Evolutionary conservation across 1,139 yeast genomes (phyloP).

Genomic region (Kurtzmaniella quercitrusa): DNA sequence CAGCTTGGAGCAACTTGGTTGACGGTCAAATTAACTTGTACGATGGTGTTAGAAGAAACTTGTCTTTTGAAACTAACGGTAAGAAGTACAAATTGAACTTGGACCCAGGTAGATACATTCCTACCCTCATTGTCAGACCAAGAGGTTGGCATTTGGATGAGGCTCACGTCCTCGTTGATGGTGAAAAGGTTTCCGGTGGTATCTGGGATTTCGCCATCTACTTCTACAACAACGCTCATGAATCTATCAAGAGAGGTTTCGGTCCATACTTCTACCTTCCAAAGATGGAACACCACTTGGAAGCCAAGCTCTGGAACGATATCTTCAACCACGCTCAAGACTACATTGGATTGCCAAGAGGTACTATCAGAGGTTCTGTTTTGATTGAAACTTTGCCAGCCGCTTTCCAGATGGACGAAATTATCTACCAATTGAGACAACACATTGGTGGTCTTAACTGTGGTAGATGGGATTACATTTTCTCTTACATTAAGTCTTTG

Average conservation of each 20-base stretch:
- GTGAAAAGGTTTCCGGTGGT: constrained; percentile 71
- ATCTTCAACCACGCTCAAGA: constrained; percentile 69
- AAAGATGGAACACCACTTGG: constrained; percentile 77
- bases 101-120: constrained; percentile 54
- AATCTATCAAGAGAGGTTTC: constrained; percentile 54
- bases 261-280: constrained; percentile 81
- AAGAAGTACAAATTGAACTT: constrained; percentile 59
- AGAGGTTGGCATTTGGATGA: constrained; percentile 86
- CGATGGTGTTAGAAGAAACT: constrained; percentile 75
- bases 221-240: constrained; percentile 70
- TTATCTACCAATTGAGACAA: constrained; percentile 69
- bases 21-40: constrained; percentile 88
- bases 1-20: constrained; percentile 88
- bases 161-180: constrained; percentile 69
- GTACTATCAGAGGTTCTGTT: constrained; percentile 76
- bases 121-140: constrained; percentile 78
- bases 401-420: constrained; percentile 80
- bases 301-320: constrained; percentile 78
- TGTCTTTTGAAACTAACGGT: constrained; percentile 53
- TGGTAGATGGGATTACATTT: constrained; percentile 83
- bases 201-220: constrained; percentile 75
- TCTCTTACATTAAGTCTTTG: constrained; percentile 66
- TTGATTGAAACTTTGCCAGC: constrained; percentile 74
- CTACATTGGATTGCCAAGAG: constrained; percentile 60
- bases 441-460: constrained; percentile 77